Base-by-base conservation (phyloP, 371 early-diverging fungal genomes). In the Nematocida sp. region DNA sequence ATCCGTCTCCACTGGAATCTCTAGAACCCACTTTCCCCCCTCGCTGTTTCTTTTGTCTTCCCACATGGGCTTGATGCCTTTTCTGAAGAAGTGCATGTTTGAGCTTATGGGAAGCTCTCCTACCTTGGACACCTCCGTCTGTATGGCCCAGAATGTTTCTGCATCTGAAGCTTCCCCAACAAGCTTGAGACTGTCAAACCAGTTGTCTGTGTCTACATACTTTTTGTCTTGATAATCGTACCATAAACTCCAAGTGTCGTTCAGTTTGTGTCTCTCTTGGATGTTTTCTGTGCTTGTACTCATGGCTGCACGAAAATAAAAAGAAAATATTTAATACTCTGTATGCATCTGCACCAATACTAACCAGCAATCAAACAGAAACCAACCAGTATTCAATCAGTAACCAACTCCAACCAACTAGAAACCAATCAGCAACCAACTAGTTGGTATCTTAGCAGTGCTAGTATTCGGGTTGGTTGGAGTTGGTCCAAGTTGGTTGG, bases 1-100 rank as follows among this genome's bases (percentile, higher is more conserved):
- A 7, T 7, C 8, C n/a, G 4, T 7, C 11, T 55, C 60, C 1
- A 21, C 13, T 38, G 79, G 67, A 54, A 94, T 81, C 74, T 89
- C 88, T 56, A 91, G 83, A 54, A 90, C 88, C 89, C 95, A 93
- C 81, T 93, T 91, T 36, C 97, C 97, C 78, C 99, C 99, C 43
- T 90, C 84, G 43, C 85, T 86, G 85, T 98, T 98, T 48, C 86
- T 87, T n/a, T 87, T 82, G 81, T 98, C 97, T 85, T 98, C 99
- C 97, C 99, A 96, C 88, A 89, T 89, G n/a, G 99, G 99, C 83
- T 88, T 87, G 67, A 98, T 87, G 34, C 92, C 94, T 67, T 89
- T 86, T 83, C 91, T 91, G 88, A 98, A 96, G 63, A 96, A 82
- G 78, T 95, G 93, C 80, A 92, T 91, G 85, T 94, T 92, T 52